Percentiles rank a stretch among this genome's conserved stretches.
Evolutionary conservation across 2,329 filamentous ascomycete species (phyloP).

Genomic region (Alternaria sp.): DNA sequence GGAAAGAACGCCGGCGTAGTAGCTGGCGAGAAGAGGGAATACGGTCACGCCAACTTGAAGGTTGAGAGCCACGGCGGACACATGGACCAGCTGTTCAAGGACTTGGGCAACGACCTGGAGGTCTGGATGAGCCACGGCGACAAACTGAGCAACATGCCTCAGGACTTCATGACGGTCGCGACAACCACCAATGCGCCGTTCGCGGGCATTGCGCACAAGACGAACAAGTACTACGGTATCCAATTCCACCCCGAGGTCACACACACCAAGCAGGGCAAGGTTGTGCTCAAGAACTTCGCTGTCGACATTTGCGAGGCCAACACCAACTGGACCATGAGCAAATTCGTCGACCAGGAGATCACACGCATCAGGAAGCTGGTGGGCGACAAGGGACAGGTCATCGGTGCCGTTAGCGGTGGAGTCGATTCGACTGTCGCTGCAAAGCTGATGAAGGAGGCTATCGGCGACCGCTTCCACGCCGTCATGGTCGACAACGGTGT

Average conservation of each 20-base stretch:
- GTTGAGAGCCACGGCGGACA: slow-evolving; percentile 64
- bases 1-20: slow-evolving; percentile 66
- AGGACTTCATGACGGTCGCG: slow-evolving; percentile 75
- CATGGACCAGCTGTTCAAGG: slow-evolving; percentile 80
- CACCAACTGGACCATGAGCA: slow-evolving; percentile 83
- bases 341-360: slow-evolving; percentile 84
- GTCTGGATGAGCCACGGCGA: slow-evolving; percentile 91
- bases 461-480: slow-evolving; percentile 83
- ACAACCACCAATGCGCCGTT: slow-evolving; percentile 77
- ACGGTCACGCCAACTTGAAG: slow-evolving; percentile 72
- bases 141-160: slow-evolving; percentile 77
- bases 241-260: slow-evolving; percentile 91
- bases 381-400: slow-evolving; percentile 80
- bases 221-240: slow-evolving; percentile 76
- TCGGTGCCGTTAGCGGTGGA: slow-evolving; percentile 80
- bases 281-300: slow-evolving; percentile 82
- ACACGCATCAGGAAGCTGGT: slow-evolving; percentile 79
- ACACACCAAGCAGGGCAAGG: slow-evolving; percentile 71
- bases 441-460: slow-evolving; percentile 84
- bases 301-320: slow-evolving; percentile 79
- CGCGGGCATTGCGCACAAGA: slow-evolving; percentile 77
- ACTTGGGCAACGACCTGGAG: slow-evolving; percentile 71
- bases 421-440: slow-evolving; percentile 90
- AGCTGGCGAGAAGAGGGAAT: slow-evolving; percentile 71
- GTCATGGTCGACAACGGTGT: slow-evolving; percentile 86